Evolutionary conservation across 495 filamentous ascomycete species (phyloP).

Genomic region (Copromyces sp.): DNA sequence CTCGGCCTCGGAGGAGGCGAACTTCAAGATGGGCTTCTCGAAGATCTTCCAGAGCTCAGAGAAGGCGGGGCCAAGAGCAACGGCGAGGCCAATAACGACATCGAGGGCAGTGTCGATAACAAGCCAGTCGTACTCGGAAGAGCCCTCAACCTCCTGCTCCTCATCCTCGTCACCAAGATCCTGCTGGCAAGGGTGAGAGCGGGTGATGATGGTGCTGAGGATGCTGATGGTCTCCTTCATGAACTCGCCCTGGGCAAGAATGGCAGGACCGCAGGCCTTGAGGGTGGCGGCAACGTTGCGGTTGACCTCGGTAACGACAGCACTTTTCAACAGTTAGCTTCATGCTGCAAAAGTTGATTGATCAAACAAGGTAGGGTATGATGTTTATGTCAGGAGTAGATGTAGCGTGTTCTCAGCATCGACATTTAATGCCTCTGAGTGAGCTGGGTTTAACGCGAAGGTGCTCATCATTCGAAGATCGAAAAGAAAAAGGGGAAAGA

Average conservation of each 20-base stretch:
- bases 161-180: slow-evolving; percentile 75
- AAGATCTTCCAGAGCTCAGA: slow-evolving; percentile 85
- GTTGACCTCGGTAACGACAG: slow-evolving; percentile 90
- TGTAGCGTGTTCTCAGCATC: slow-evolving; percentile 79
- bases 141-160: slow-evolving; percentile 54
- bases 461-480: slow-evolving; percentile 68
- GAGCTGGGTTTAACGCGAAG: slow-evolving; percentile 96
- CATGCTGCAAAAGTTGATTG: neutral
- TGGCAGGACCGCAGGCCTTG: slow-evolving; percentile 80
- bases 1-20: slow-evolving; percentile 66
- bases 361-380: slow-evolving; percentile 1
- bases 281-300: slow-evolving; percentile 87
- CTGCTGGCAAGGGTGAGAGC: slow-evolving; percentile 84
- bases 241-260: slow-evolving; percentile 61
- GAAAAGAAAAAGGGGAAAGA: slow-evolving; percentile 5
- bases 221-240: slow-evolving; percentile 49
- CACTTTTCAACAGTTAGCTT: slow-evolving; percentile 47
- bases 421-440: slow-evolving; percentile 80
- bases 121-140: slow-evolving; percentile 95
- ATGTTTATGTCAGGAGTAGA: slow-evolving; percentile 24
- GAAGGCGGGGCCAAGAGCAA: slow-evolving; percentile 73
- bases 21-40: slow-evolving; percentile 81
- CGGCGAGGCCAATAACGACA: slow-evolving; percentile 70
- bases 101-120: slow-evolving; percentile 91
- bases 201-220: slow-evolving; percentile 68